phyloP scores from a whole-genome alignment of 2,329 filamentous ascomycete genomes.

The Xylaria arbuscula region DNA sequence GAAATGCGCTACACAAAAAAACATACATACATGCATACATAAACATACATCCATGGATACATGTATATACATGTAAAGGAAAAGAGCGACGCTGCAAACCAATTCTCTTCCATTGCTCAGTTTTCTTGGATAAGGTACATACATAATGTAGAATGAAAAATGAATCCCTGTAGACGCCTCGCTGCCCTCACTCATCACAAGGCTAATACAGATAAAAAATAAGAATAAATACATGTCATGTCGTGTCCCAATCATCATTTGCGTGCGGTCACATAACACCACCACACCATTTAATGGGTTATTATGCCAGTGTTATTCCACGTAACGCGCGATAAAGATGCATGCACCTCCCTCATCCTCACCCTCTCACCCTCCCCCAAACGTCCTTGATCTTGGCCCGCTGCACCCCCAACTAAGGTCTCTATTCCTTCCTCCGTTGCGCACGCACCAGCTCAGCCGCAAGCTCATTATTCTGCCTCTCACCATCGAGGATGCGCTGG shows the following conservation, averaged over 20 bases:
- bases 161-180: constrained; percentile 21
- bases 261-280: too few species aligned
- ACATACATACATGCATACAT: too few species aligned
- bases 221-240: constrained; percentile 9
- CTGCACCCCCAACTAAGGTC: constrained; percentile 25
- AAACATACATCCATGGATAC: too few species aligned
- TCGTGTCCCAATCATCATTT: too few species aligned
- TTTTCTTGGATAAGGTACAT: not conserved
- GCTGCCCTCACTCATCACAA: constrained; percentile 13
- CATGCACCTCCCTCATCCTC: not conserved
- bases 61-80: too few species aligned
- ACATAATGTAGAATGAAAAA: not conserved
- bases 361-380: constrained; percentile 13
- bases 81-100: not conserved
- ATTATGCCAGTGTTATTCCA: not conserved
- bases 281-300: constrained; percentile 5
- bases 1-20: too few species aligned
- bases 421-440: constrained; percentile 46
- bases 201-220: constrained; percentile 17
- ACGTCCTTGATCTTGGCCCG: constrained; percentile 15
- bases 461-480: constrained; percentile 50
- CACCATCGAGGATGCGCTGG: constrained; percentile 65
- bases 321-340: constrained; percentile 33
- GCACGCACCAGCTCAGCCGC: constrained; percentile 48
- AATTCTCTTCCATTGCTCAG: not conserved